Base-by-base conservation (phyloP, 768 basidiomycete species). In the Tulasnella calospora region DNA sequence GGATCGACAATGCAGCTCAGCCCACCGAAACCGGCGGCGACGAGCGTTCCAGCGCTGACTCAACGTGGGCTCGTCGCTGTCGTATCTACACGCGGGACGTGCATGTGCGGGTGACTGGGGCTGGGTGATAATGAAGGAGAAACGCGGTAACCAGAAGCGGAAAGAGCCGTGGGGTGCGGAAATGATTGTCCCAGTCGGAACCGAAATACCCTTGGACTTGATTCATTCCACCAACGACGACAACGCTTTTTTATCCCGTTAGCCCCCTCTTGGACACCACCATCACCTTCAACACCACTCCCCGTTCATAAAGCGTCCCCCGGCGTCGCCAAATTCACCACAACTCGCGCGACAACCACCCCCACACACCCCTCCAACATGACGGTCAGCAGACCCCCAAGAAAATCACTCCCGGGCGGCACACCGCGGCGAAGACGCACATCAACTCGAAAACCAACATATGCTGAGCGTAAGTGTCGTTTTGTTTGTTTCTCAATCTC, bases 121-220 rank as follows among this genome's bases (percentile, higher is more conserved):
- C 57, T 61, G 7, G 21, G 46, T 47, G 19, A 46, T 21, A 27
- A 30, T 47, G 46, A 13, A 30, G 57, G 27, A 23, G 23, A 9
- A n/a, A 61, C 57, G 57, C 57, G 57, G 30, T 61, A 23, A 30
- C 57, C 57, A 61, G 13, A 61, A 61, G 57, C 57, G 57, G 57
- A 61, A 47, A 61, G 57, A 61, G 57, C 57, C 57, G 57, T 61
- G n/a, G n/a, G n/a, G n/a, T n/a, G n/a, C n/a, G 57, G 21, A n/a
- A 23, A 61, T 61, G 57, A 61, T 61, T 61, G 57, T 61, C 57
- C 40, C 57, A 61, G 57, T n/a, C 57, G 57, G 57, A 61, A 61
- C 57, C 57, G 57, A 27, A 61, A 61, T n/a, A 30, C 57, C 55
- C 55, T 51, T 6, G 3, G 3, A 8, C 27, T 57, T 57, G 55